Evolutionary conservation across 2,329 filamentous ascomycete species (phyloP).

Genomic region (Teratosphaeriaceae sp.): DNA sequence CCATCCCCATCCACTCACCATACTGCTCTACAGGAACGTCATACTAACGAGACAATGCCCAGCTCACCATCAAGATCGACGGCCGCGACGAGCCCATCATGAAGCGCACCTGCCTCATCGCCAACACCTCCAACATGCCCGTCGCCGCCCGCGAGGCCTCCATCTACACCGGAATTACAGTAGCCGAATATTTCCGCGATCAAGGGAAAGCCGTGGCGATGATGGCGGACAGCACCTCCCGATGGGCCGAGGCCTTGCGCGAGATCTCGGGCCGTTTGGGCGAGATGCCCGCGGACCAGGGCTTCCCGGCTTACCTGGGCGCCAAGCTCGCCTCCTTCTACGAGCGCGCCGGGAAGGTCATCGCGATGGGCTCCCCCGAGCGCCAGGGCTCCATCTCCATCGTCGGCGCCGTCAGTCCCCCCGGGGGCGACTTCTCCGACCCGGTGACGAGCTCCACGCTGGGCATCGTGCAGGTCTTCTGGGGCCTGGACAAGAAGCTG

Average conservation of each 20-base stretch:
- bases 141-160: constrained; percentile 97
- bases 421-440: constrained; percentile 98
- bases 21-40: no score
- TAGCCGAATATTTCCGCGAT: constrained; percentile 95
- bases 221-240: constrained; percentile 98
- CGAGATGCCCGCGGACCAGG: constrained; percentile 99
- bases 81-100: constrained; percentile 98
- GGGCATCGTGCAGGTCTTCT: constrained; percentile 98
- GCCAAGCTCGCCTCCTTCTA: constrained; percentile 99
- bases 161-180: constrained; percentile 94
- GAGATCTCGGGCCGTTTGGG: constrained; percentile 97
- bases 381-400: constrained; percentile 92
- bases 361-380: constrained; percentile 80
- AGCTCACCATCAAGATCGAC: constrained; percentile 86
- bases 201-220: constrained; percentile 97
- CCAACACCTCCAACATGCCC: constrained; percentile 99
- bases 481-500: constrained; percentile 99
- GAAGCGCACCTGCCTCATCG: constrained; percentile 98
- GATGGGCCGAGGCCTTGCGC: constrained; percentile 97
- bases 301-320: constrained; percentile 95
- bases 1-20: no score
- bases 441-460: constrained; percentile 91
- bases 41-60: no score
- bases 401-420: constrained; percentile 93
- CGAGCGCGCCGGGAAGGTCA: constrained; percentile 88